phyloP scores from a whole-genome alignment of 1,284 basidiomycete genomes.

The Hortiboletus rubellus region DNA sequence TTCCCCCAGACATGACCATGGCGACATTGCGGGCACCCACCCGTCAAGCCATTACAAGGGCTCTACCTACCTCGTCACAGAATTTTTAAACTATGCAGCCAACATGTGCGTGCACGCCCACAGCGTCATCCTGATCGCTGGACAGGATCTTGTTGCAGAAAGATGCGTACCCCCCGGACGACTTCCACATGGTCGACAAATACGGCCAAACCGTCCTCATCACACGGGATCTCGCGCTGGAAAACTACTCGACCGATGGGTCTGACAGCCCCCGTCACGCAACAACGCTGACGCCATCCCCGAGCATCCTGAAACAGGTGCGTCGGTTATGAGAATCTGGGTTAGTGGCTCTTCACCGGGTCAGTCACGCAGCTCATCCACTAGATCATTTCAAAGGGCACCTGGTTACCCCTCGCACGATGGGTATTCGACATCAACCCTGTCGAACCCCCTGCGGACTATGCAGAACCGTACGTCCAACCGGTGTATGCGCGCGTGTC shows the following conservation, averaged over 20 bases:
- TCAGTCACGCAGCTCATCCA: constrained; percentile 91
- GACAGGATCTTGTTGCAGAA: constrained; percentile 44
- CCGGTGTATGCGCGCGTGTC: not conserved
- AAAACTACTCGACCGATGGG: too few species aligned
- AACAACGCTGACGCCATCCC: too few species aligned
- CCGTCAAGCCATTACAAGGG: constrained; percentile 26
- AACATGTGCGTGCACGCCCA: too few species aligned
- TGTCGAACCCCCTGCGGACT: constrained; percentile 55
- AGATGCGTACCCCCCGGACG: too few species aligned
- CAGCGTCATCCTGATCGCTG: too few species aligned
- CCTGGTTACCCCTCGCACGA: constrained; percentile 57
- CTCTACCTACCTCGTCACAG: constrained; percentile 66
- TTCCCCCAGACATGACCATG: too few species aligned
- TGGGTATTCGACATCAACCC: too few species aligned
- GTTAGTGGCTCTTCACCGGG: constrained; percentile 77
- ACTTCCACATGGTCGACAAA: constrained; percentile 70
- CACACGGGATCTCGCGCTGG: too few species aligned
- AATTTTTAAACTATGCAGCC: constrained; percentile 66
- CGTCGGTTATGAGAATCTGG: too few species aligned
- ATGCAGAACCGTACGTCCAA: constrained; percentile 48
- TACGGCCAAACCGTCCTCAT: constrained; percentile 85
- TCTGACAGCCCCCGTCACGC: too few species aligned
- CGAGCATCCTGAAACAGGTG: too few species aligned
- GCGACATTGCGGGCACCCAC: too few species aligned
- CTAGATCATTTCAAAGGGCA: constrained; percentile 83